phyloP scores from a whole-genome alignment of 1,284 basidiomycete genomes.

The Meira miltonrushii region DNA sequence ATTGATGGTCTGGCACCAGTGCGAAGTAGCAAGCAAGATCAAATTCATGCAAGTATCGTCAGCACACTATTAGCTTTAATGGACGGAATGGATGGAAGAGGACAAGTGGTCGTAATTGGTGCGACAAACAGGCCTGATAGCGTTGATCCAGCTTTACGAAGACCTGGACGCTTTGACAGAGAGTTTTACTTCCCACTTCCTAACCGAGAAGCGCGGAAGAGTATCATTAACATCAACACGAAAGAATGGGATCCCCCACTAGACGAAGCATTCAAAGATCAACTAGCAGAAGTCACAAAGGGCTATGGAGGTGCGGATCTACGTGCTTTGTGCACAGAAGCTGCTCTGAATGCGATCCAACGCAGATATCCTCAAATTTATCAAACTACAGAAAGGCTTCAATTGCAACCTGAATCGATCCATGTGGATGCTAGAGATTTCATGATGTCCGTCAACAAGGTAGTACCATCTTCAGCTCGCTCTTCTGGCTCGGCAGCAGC shows the following conservation, averaged over 20 bases:
- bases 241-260: constrained; percentile 82
- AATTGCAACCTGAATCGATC: constrained; percentile 81
- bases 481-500: constrained; percentile 78
- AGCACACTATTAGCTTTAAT: constrained; percentile 92
- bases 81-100: constrained; percentile 98
- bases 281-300: constrained; percentile 84
- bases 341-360: constrained; percentile 92
- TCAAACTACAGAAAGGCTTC: constrained; percentile 76
- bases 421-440: constrained; percentile 85
- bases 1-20: constrained; percentile 98
- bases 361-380: constrained; percentile 96
- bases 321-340: constrained; percentile 69
- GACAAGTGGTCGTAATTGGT: constrained; percentile 94
- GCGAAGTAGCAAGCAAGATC: constrained; percentile 94
- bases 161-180: constrained; percentile 92
- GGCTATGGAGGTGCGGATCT: constrained; percentile 97
- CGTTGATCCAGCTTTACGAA: constrained; percentile 86
- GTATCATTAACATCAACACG: constrained; percentile 89
- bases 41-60: constrained; percentile 97
- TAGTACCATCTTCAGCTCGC: constrained; percentile 87
- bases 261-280: constrained; percentile 61
- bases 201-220: constrained; percentile 73
- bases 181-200: constrained; percentile 98
- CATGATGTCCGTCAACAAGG: constrained; percentile 86
- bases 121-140: constrained; percentile 97